phyloP scores from a whole-genome alignment of 2,329 filamentous ascomycete species.

The Allantophomopsis lycopodina region DNA sequence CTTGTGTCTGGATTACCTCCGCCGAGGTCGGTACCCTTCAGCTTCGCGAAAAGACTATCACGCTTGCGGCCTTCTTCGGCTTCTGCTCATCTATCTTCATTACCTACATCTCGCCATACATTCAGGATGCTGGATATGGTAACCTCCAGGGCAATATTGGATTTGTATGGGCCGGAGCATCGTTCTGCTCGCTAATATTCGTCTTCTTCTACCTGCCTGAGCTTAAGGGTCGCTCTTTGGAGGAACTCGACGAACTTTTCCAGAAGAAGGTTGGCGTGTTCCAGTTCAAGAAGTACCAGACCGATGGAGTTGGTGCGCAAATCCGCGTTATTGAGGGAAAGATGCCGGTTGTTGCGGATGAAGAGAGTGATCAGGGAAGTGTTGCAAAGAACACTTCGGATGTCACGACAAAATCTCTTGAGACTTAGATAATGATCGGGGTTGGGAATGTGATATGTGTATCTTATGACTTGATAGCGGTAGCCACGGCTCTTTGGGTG shows the following conservation, averaged over 20 bases:
- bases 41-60: slow-evolving; percentile 17
- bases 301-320: slow-evolving; percentile 4
- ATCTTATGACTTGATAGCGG: no score
- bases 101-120: slow-evolving; percentile 16
- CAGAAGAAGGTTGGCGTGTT: slow-evolving; percentile 3
- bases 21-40: slow-evolving; percentile 15
- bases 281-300: slow-evolving; percentile 3
- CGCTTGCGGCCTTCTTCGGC: slow-evolving; percentile 10
- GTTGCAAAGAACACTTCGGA: no score
- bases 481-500: no score
- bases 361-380: no score
- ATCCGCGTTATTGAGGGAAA: not conserved
- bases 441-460: no score
- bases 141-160: slow-evolving; percentile 12
- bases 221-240: slow-evolving; percentile 10
- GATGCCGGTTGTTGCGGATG: no score
- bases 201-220: slow-evolving; percentile 15
- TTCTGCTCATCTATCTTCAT: not conserved
- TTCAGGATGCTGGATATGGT: slow-evolving; percentile 13
- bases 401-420: not conserved
- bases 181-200: slow-evolving; percentile 10
- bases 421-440: no score
- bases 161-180: slow-evolving; percentile 13
- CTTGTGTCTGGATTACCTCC: slow-evolving; percentile 16
- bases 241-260: slow-evolving; percentile 18